Base-by-base conservation (phyloP, 176 grass and related monocot genomes). In the Carex parvula region DNA sequence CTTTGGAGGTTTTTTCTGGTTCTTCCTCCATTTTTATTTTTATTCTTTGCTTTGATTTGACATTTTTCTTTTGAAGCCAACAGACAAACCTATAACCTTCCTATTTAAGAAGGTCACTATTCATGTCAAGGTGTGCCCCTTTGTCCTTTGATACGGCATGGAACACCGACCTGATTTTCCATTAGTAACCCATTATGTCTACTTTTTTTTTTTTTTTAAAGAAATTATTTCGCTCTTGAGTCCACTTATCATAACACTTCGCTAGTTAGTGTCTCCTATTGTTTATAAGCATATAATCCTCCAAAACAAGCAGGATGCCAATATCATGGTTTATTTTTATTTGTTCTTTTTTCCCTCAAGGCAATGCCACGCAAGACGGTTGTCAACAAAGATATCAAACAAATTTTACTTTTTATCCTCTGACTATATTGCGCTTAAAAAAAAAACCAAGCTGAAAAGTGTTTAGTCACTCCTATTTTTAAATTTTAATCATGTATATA, bases 21-120 rank as follows among this genome's bases (percentile, higher is more conserved):
- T 32, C 26, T 62, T 21, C 20, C 21, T 63, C n/a, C 13, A 8
- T 33, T 65, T 14, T 65, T 65, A 22, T 64, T 64, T 15, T 33
- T 30, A 63, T 22, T 63, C 0, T 63, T 10, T 7, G n/a, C 60
- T 26, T 63, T 21, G 60, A 10, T 63, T 63, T 63, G 8, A 63
- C 24, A 63, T 26, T 22, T 63, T 62, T 20, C 3, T 62, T 20
- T 12, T 26, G 2, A 62, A 62, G 20, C 60, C n/a, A 24, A 24
- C 8, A 22, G 18, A 48, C 39, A 46, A 67, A 67, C 13, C 13
- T 37, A 46, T 22, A 44, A 71, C 3, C 68, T 20, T 44, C 39
- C 17, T 71, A 71, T 71, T 46, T 71, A 71, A 44, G 68, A 16
- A 70, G 17, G 68, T 70, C 65, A 69, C 65, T 69, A 69, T 70